phyloP scores from a whole-genome alignment of 768 basidiomycete species.

The Leccinellum albellum region DNA sequence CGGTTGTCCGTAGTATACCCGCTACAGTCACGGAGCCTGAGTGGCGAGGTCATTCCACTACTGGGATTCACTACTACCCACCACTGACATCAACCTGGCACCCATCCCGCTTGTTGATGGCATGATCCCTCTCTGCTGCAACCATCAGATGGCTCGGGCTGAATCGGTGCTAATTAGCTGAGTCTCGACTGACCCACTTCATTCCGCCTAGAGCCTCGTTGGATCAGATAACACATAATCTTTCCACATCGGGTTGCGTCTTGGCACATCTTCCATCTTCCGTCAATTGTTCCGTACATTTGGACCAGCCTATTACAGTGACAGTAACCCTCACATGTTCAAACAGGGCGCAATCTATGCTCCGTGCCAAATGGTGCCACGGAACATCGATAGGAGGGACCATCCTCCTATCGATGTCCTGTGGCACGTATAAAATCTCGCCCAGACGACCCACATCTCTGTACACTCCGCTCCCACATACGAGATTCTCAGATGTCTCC shows the following conservation, averaged over 20 bases:
- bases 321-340: not conserved
- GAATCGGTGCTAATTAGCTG: not conserved
- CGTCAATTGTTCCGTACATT: not conserved
- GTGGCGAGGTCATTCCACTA: no score
- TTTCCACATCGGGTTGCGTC: constrained; percentile 10
- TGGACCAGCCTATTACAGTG: not conserved
- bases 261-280: not conserved
- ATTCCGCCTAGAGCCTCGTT: constrained; percentile 9
- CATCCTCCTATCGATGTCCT: constrained; percentile 7
- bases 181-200: not conserved
- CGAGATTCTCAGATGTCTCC: constrained; percentile 34
- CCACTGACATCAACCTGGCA: not conserved
- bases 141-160: not conserved
- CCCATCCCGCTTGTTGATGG: not conserved
- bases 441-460: not conserved
- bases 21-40: no score
- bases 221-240: constrained; percentile 25
- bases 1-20: not conserved
- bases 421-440: constrained; percentile 20
- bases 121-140: no score
- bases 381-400: no score
- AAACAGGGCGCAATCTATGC: not conserved
- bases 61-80: no score
- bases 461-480: constrained; percentile 3
- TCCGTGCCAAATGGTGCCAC: no score